A percentile compares a stretch with the other conserved stretches of the same genome.
Evolutionary conservation across 2,329 filamentous ascomycete genomes (phyloP).

Genomic region (Ilyonectria sp.): DNA sequence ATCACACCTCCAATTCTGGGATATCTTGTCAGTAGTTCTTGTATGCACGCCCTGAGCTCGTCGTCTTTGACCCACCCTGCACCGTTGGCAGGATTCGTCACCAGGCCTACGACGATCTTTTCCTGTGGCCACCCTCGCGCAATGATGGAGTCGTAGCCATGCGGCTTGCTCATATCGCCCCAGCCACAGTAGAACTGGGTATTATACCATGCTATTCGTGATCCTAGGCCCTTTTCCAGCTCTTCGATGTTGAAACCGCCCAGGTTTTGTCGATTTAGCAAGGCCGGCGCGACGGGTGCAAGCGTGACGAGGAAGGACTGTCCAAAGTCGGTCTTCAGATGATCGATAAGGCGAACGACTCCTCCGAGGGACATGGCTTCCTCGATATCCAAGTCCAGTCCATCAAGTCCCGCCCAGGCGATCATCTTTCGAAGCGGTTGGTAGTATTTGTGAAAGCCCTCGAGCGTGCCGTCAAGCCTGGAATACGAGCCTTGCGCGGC

Average conservation of each 20-base stretch:
- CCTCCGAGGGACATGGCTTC: slow-evolving; percentile 78
- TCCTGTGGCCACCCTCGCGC: slow-evolving; percentile 77
- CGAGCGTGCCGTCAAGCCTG: slow-evolving; percentile 67
- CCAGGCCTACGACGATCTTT: slow-evolving; percentile 82
- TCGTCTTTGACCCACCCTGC: slow-evolving; percentile 60
- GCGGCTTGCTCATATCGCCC: slow-evolving; percentile 66
- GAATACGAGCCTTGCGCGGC: slow-evolving; percentile 80
- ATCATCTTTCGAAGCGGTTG: slow-evolving; percentile 76
- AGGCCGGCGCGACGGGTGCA: slow-evolving; percentile 83
- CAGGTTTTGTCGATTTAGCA: slow-evolving; percentile 70
- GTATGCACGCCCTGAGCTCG: slow-evolving; percentile 60
- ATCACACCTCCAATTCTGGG: slow-evolving; percentile 85
- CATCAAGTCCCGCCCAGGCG: slow-evolving; percentile 71
- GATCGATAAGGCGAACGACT: slow-evolving; percentile 74
- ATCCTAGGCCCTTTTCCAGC: slow-evolving; percentile 75
- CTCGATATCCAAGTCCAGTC: slow-evolving; percentile 83
- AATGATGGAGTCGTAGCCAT: slow-evolving; percentile 63
- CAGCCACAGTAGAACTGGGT: slow-evolving; percentile 92
- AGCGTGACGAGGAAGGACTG: slow-evolving; percentile 80
- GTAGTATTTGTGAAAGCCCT: slow-evolving; percentile 82
- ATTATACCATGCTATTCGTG: slow-evolving; percentile 85
- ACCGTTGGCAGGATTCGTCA: slow-evolving; percentile 83
- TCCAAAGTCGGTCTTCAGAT: slow-evolving; percentile 79
- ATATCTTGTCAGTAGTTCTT: slow-evolving; percentile 63
- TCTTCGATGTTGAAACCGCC: slow-evolving; percentile 84